Evolutionary conservation across 1,284 basidiomycete genomes (phyloP), one percentile per base, ranked within the genome.

Genomic region (Ganoderma lingzhi): DNA sequence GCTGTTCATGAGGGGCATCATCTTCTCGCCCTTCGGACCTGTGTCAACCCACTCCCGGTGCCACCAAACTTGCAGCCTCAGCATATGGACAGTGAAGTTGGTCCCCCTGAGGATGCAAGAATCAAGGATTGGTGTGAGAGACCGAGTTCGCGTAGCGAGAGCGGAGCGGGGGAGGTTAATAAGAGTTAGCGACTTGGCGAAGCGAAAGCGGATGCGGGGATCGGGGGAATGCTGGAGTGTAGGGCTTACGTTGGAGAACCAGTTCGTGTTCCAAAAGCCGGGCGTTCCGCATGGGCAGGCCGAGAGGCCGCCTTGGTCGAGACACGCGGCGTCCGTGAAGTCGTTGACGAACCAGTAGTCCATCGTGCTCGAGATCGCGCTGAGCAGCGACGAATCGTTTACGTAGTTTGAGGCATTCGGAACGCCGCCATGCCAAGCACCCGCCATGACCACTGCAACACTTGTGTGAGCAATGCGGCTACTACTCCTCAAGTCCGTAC

Each of bases 221-320:
- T 56, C 55, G 55, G 32, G 32, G 30, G 19, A 56, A 19, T 19
- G n/a, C 14, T 32, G 61, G 42, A 39, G 61, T 3, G 8, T 6
- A 28, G 44, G 32, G 15, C n/a, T 32, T 28, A 71, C 73, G 64
- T 73, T 91, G 10, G 85, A 86, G 75, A 85, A 90, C 91, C 91
- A 93, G 75, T 93, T 93, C 64, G 85, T 86, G 74, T 92, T 91
- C 90, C 88, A 90, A 19, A 84, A 70, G 71, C 89, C 89, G 2
- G 87, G 84, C 15, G 88, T 88, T 6, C 81, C 82, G 71, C 88
- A 90, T 1, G 88, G 87, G 73, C 89, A 91, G 12, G 78, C 53
- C 3, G 44, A 1, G 8, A 65, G 81, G 0, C 89, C 88, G 0
- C 90, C 90, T 6, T 41, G 39, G 64, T 69, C 64, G 51, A 91